Percentiles rank a stretch among this genome's conserved stretches.
These are phyloP conservation scores for Talaromyces piceae DNA, from an alignment of 2,329 filamentous ascomycete species.

Conservation along the genomic window DNA sequence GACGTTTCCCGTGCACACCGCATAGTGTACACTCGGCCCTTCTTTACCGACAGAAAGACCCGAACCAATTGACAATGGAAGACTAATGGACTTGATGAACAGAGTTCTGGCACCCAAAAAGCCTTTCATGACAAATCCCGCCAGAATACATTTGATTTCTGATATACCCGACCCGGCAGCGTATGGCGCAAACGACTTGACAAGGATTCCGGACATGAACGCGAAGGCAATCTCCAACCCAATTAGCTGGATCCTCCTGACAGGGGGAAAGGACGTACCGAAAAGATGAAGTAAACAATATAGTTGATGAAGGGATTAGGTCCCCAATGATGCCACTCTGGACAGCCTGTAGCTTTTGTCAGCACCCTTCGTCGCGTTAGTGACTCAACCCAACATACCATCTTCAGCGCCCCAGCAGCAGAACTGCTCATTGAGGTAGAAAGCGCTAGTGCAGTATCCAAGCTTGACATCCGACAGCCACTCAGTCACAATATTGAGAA, in stretches of 20 bases:
- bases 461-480: constrained; percentile 95
- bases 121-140: constrained; percentile 98
- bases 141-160: constrained; percentile 99
- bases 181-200: constrained; percentile 89
- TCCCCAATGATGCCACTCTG: constrained; percentile 86
- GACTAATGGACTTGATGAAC: constrained; percentile 83
- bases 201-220: constrained; percentile 71
- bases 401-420: constrained; percentile 96
- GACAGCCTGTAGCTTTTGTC: constrained; percentile 53
- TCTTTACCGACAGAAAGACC: constrained; percentile 95
- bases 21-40: constrained; percentile 97
- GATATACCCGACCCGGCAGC: constrained; percentile 95
- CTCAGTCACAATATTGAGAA: constrained; percentile 92
- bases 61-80: constrained; percentile 88
- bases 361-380: neutral
- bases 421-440: constrained; percentile 95
- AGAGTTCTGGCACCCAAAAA: constrained; percentile 90
- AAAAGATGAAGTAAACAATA: constrained; percentile 77
- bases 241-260: constrained; percentile 1
- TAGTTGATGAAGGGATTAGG: constrained; percentile 73
- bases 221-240: constrained; percentile 62
- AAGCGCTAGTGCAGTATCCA: constrained; percentile 90
- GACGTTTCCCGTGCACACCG: constrained; percentile 94
- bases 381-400: constrained; percentile 41
- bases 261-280: constrained; percentile 40